These are phyloP conservation scores for Scutellaria galericulata DNA, from an alignment of 257 asterid species.

Conservation along the genomic window DNA sequence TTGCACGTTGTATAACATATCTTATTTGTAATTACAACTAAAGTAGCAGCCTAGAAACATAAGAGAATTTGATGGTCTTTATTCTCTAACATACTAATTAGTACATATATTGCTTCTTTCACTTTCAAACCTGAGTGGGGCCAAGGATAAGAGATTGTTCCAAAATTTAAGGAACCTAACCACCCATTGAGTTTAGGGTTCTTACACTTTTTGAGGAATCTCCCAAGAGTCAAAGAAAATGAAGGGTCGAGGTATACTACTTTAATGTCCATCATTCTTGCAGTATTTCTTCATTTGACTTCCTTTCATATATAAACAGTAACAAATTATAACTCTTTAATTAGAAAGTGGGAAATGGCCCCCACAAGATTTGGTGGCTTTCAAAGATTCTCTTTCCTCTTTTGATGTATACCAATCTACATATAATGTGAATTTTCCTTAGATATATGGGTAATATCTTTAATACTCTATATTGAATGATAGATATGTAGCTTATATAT, in stretches of 20 bases:
- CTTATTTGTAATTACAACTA: neutral
- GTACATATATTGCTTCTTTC: conserved; percentile 25
- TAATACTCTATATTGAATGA: too few relatives aligned
- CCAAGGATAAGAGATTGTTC: conserved; percentile 35
- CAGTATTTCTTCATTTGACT: conserved; percentile 34
- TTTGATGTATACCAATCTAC: neutral
- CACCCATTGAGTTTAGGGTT: conserved; percentile 26
- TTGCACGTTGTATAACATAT: neutral
- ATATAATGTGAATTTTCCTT: too few relatives aligned
- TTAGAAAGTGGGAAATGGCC: conserved; percentile 1
- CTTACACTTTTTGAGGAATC: conserved; percentile 39
- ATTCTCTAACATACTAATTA: neutral
- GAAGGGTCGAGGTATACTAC: conserved; percentile 40
- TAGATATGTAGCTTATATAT: too few relatives aligned
- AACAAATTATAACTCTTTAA: neutral
- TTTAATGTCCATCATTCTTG: conserved; percentile 24
- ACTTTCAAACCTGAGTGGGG: conserved; percentile 40
- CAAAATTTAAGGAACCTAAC: conserved; percentile 55
- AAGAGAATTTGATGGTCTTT: conserved; percentile 8
- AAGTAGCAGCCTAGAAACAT: neutral
- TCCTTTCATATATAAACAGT: conserved; percentile 28
- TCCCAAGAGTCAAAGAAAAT: conserved; percentile 31
- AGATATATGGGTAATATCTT: too few relatives aligned
- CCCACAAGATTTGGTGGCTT: conserved; percentile 15
- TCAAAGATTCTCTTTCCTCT: neutral